These are phyloP conservation scores for Alternaria hordeiaustralica DNA, from an alignment of 2,329 filamentous ascomycete species.

Conservation along the genomic window DNA sequence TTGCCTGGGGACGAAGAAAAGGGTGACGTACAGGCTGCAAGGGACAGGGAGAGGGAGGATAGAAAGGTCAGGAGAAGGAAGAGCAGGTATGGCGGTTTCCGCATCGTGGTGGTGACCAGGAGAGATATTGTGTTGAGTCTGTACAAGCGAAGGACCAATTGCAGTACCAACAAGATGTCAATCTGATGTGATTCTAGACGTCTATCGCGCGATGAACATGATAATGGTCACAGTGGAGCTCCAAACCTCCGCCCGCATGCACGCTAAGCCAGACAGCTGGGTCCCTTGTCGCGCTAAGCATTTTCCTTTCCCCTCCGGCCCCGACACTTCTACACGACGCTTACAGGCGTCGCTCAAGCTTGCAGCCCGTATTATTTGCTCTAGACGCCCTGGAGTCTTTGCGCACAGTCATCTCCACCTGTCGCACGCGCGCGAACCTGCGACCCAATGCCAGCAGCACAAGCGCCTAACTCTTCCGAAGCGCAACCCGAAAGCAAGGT, in stretches of 20 bases:
- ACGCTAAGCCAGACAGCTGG: conserved; percentile 22
- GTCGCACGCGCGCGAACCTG: conserved; percentile 25
- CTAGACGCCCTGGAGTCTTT: not conserved
- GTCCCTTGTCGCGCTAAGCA: conserved; percentile 38
- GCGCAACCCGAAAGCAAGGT: conserved; percentile 27
- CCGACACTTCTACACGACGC: conserved; percentile 17
- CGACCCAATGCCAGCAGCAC: conserved; percentile 44
- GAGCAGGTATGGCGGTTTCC: conserved; percentile 27
- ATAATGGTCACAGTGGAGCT: conserved; percentile 13
- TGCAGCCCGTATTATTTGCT: conserved; percentile 1
- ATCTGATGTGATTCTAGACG: not conserved
- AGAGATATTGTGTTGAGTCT: not conserved
- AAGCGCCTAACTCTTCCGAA: conserved; percentile 29
- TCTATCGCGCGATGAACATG: not conserved
- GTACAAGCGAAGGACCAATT: not conserved
- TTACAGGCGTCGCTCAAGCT: conserved; percentile 17
- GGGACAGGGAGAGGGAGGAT: conserved; percentile 46
- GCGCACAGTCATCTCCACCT: not conserved
- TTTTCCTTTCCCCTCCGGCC: conserved; percentile 39
- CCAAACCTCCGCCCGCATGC: conserved; percentile 21
- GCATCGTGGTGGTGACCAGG: conserved; percentile 24
- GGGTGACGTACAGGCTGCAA: conserved; percentile 53
- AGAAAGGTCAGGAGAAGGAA: conserved; percentile 38
- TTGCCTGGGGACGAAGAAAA: not conserved
- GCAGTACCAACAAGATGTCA: not conserved